Evolutionary conservation across 2,329 filamentous ascomycete genomes (phyloP).

Genomic region (Tolypocladium ovalisporum): DNA sequence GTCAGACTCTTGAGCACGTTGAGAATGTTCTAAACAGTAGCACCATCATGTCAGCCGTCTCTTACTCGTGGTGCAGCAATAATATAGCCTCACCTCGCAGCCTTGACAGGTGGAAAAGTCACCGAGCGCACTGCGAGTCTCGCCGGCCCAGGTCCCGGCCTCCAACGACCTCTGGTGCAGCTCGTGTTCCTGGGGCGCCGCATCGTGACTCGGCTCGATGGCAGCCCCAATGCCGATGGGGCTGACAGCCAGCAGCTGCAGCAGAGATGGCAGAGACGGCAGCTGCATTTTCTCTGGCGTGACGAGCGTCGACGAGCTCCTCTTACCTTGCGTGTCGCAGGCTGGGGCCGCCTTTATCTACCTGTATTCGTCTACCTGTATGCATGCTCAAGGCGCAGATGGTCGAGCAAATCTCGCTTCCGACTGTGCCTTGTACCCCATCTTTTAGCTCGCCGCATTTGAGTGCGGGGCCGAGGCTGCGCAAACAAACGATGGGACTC

Average conservation of each 20-base stretch:
- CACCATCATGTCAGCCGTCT: neutral
- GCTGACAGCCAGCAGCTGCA: neutral
- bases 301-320: neutral
- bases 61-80: neutral
- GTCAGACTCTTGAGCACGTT: slow-evolving; percentile 31
- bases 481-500: neutral
- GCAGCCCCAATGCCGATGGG: neutral
- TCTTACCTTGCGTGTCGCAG: neutral
- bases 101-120: slow-evolving; percentile 9
- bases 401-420: neutral
- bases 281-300: neutral
- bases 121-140: neutral
- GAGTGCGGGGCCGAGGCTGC: neutral
- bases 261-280: neutral
- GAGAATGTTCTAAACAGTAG: slow-evolving; percentile 9
- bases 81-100: slow-evolving; percentile 12
- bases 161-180: neutral
- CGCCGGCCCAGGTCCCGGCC: neutral
- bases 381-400: neutral
- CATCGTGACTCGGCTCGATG: neutral
- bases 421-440: neutral
- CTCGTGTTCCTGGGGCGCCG: neutral
- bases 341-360: neutral
- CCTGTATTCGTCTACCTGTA: neutral
- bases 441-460: neutral